These are phyloP conservation scores for Isoetes taiwanensis DNA, from an alignment of 75 land plant species.

Conservation along the genomic window DNA sequence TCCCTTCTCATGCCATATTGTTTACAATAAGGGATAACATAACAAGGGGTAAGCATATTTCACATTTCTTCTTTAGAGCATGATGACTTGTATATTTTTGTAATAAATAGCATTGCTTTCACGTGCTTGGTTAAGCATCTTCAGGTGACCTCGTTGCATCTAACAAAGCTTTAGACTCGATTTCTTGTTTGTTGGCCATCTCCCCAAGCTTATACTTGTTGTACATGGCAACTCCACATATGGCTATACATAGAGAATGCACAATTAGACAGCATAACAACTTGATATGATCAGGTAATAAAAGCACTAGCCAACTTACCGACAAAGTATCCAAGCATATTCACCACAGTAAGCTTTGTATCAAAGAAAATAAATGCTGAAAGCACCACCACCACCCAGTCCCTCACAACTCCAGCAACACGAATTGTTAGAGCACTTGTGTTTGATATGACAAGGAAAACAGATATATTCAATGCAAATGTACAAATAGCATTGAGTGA, in stretches of 20 bases:
- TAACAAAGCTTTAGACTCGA: no score
- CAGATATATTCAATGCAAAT: conserved; percentile 87
- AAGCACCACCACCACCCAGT: conserved; percentile 86
- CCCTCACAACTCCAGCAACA: conserved; percentile 96
- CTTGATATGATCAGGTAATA: not conserved
- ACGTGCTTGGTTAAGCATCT: no score
- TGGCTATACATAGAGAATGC: conserved; percentile 38
- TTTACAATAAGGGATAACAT: no score
- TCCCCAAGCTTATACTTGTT: conserved; percentile 79
- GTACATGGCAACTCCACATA: conserved; percentile 80
- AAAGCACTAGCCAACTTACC: conserved; percentile 34
- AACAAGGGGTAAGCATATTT: no score
- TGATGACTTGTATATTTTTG: no score
- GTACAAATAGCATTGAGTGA: conserved; percentile 80
- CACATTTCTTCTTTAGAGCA: no score
- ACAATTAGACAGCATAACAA: not conserved
- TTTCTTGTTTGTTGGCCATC: no score
- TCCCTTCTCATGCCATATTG: no score
- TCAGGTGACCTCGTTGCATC: no score
- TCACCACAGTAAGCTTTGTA: conserved; percentile 67
- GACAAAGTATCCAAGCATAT: conserved; percentile 74
- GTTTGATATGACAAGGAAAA: conserved; percentile 81
- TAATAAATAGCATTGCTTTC: no score
- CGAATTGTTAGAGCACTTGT: conserved; percentile 97
- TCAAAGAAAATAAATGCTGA: conserved; percentile 82